Evolutionary conservation across 768 basidiomycete genomes (phyloP).

Genomic region (Auricularia cornea): DNA sequence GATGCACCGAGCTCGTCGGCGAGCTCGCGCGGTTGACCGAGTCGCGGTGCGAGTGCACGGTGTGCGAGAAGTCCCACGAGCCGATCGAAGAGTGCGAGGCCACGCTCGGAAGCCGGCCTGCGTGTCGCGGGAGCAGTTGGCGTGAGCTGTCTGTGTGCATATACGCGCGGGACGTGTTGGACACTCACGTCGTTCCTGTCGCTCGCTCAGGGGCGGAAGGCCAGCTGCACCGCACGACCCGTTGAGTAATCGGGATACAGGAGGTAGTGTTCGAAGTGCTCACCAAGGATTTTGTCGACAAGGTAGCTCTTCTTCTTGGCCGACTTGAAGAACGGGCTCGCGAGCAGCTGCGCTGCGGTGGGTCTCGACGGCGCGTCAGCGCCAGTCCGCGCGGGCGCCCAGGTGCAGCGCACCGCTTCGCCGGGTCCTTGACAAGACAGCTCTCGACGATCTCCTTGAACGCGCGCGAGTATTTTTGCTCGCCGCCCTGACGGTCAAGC

Average conservation of each 20-base stretch:
- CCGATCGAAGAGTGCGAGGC: conserved; percentile 47
- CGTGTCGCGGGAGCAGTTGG: background rate
- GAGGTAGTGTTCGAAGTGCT: too few relatives aligned
- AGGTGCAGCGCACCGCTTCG: conserved; percentile 43
- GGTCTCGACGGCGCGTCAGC: conserved; percentile 38
- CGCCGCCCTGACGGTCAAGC: conserved; percentile 63
- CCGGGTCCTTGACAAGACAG: conserved; percentile 81
- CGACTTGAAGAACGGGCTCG: conserved; percentile 67
- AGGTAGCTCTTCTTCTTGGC: conserved; percentile 76
- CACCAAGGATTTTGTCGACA: conserved; percentile 65
- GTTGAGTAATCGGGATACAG: too few relatives aligned
- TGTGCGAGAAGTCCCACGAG: conserved; percentile 67
- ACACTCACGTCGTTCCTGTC: conserved; percentile 56
- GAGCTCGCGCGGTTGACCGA: background rate
- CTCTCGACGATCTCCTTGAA: conserved; percentile 79
- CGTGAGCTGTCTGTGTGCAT: background rate
- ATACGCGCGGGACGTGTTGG: background rate
- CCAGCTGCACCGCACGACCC: too few relatives aligned
- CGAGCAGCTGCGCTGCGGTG: conserved; percentile 66
- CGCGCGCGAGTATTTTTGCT: conserved; percentile 64
- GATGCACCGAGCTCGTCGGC: conserved; percentile 2
- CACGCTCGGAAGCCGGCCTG: conserved; percentile 27
- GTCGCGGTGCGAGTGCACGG: background rate
- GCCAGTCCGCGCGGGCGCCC: background rate
- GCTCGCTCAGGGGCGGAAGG: conserved; percentile 61